Evolutionary conservation across 257 asterid species (phyloP), one percentile per base, ranked within the genome.

Genomic region (Primulina tabacum): DNA sequence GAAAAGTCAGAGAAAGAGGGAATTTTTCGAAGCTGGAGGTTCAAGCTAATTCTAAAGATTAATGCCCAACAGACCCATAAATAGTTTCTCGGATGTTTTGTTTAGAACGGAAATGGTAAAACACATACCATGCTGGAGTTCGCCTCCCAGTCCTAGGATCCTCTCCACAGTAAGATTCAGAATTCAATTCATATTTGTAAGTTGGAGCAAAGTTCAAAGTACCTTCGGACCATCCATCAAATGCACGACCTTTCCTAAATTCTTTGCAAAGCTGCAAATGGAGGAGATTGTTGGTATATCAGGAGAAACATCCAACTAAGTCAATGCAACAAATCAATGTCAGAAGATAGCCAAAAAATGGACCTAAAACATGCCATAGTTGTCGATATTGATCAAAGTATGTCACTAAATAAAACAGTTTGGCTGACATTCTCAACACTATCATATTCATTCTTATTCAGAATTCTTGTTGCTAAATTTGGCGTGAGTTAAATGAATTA

Each of bases 181-280:
- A 87, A 76, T 89, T 82, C 9, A 69, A 21, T 75, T 88, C 97
- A 64, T 94, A 94, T 73, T 91, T 94, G 73, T 94, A 94, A 24
- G 99, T 94, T 5, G 99, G 99, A 57, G 97, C 88, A 79, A 94
- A 94, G 78, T 66, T 80, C 76, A 91, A 66, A 62, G 76, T 69
- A 67, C 98, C 99, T 81, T 94, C 99, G 0, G 90, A 89, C 99
- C 99, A 91, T 79, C 99, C 99, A 78, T 89, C 93, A 74, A 94
- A 94, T 63, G 83, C 87, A 61, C 88, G 87, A 32, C 95, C 97
- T 76, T 86, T 89, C 76, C 79, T 91, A 67, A 91, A 71, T 86
- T 94, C 99, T 71, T 60, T 86, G 64, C 76, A 69, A 52, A 94
- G 99, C 99, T 94, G 87, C 78, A 76, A 81, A 63, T 66, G 18